A percentile compares a stretch with the other conserved stretches of the same genome.
phyloP scores from a whole-genome alignment of 192 early-diverging fungal genomes.

The Tieghemiomyces parasiticus region DNA sequence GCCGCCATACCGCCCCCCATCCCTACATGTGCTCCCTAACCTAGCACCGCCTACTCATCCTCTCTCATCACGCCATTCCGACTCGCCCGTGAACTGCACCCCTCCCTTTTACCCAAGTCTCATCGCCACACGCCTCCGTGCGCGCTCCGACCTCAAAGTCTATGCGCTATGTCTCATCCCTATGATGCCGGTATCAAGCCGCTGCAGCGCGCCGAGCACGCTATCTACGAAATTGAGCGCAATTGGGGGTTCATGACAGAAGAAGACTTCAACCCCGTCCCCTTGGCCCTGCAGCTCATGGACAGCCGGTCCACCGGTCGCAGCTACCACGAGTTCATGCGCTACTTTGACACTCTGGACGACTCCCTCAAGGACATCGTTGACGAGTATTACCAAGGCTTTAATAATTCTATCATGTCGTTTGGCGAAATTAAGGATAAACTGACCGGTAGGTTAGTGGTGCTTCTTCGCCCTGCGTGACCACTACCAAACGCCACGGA shows the following conservation, averaged over 20 bases:
- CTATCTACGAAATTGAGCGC: conserved; percentile 8
- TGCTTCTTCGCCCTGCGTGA: neutral
- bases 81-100: too few relatives aligned
- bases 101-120: too few relatives aligned
- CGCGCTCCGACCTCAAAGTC: too few relatives aligned
- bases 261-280: conserved; percentile 54
- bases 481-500: neutral
- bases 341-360: conserved; percentile 40
- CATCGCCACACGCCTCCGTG: too few relatives aligned
- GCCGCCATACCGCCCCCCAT: too few relatives aligned
- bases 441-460: conserved; percentile 28
- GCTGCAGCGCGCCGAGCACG: conserved; percentile 7
- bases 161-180: conserved; percentile 2
- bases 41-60: too few relatives aligned
- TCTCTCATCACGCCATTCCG: too few relatives aligned
- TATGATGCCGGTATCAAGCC: conserved; percentile 3
- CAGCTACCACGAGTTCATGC: conserved; percentile 47
- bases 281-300: conserved; percentile 53
- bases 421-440: conserved; percentile 61
- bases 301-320: conserved; percentile 52
- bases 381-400: conserved; percentile 66
- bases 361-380: conserved; percentile 53
- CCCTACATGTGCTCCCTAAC: too few relatives aligned
- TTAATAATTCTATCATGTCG: conserved; percentile 67
- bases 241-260: conserved; percentile 11